Base-by-base conservation (phyloP, 352 stramenopile genomes). In the Phytophthora fragariaefolia region DNA sequence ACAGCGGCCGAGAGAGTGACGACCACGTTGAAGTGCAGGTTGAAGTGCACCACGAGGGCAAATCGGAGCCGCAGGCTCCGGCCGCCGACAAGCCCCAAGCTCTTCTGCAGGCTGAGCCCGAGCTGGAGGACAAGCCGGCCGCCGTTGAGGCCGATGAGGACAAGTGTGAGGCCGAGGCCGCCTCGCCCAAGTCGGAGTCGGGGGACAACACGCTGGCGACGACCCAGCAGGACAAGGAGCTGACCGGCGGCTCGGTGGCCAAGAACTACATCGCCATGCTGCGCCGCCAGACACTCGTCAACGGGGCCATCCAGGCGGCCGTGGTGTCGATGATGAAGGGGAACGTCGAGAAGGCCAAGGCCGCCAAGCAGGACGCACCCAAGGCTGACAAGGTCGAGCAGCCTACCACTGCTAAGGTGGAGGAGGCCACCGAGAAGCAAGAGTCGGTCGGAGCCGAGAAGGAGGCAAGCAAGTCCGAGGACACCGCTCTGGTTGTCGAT, bases 301-400 rank as follows among this genome's bases (percentile, higher is more conserved):
- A 68, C 24, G 73, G 58, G 18, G 73, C 65, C 22, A 75, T 80
- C n/a, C 69, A 77, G 36, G 69, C 66, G 30, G 65, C 68, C 30
- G 73, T 80, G 40, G 61, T 79, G 40, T 69, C 66, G 42, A 66
- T 55, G 9, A 78, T 77, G 70, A 70, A 79, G 61, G 54, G 60
- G 48, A 68, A 71, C 45, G 58, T 66, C 10, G 54, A 64, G 18
- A 66, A 66, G 42, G 27, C 51, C 32, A 66, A 70, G 43, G 40
- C 36, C 20, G 43, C n/a, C 5, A 53, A 65, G 51, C 5, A 30
- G 20, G 17, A 65, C 40, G 3, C 23, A n/a, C 10, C 15, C 46
- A 46, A 64, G 36, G 10, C 52, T 4, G 15, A 61, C 23, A 57
- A 74, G 58, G 13, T 32, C 28, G 8, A 53, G 20, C 17, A 47